Conservation (phyloP, 164 flowering plant species). For the Liquidambar formosana region DNA sequence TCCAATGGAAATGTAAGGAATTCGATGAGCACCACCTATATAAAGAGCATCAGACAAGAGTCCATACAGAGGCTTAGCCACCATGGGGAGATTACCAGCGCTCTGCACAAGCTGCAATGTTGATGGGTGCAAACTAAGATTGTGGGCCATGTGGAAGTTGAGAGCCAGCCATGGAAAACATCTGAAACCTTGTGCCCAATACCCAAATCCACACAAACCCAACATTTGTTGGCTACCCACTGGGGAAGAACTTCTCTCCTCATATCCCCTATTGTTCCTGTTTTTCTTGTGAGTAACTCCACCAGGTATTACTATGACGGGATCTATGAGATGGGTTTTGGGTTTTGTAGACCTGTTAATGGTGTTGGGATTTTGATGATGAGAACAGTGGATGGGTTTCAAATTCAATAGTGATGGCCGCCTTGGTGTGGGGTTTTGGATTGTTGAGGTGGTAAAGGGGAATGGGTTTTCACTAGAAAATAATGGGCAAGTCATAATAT, state of each 20-base stretch:
- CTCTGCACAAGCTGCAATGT: slow-evolving; percentile 82
- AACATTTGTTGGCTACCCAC: slow-evolving; percentile 48
- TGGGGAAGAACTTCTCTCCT: slow-evolving; percentile 17
- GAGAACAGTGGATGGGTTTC: slow-evolving; percentile 15
- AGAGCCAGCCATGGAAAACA: slow-evolving; percentile 94
- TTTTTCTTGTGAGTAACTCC: slow-evolving; percentile 1
- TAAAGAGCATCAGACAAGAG: slow-evolving; percentile 83
- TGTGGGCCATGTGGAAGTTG: slow-evolving; percentile 72
- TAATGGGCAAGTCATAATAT: slow-evolving; percentile 17
- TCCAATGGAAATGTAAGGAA: slow-evolving; percentile 89
- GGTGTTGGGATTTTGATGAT: slow-evolving; percentile 22
- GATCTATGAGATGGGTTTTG: slow-evolving; percentile 19
- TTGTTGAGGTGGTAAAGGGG: background rate
- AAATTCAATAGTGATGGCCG: background rate
- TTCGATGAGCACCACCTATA: slow-evolving; percentile 75
- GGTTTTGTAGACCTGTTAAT: slow-evolving; percentile 19
- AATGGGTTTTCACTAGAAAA: slow-evolving; percentile 7
- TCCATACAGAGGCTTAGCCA: slow-evolving; percentile 89
- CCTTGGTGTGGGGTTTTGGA: slow-evolving; percentile 3
- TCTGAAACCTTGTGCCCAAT: slow-evolving; percentile 94
- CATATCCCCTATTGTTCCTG: slow-evolving; percentile 19
- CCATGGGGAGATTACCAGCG: slow-evolving; percentile 82
- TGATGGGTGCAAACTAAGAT: slow-evolving; percentile 63
- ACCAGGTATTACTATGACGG: slow-evolving; percentile 21
- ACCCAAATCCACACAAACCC: slow-evolving; percentile 79